Evolutionary conservation across 495 filamentous ascomycete genomes (phyloP).

Genomic region (Tricharina praecox): DNA sequence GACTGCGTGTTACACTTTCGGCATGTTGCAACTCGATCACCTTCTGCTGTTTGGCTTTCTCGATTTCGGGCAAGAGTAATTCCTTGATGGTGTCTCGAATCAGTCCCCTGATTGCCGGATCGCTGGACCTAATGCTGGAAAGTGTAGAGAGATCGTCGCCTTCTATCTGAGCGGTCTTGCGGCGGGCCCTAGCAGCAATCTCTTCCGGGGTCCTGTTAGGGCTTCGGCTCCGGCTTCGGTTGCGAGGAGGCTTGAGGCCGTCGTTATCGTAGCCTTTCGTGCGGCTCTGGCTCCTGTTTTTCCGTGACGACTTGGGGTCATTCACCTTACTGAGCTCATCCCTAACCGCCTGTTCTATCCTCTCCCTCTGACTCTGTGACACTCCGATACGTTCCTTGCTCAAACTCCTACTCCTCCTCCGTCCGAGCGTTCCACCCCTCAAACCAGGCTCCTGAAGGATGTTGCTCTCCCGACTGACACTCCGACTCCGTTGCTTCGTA

Average conservation of each 20-base stretch:
- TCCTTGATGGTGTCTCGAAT: slow-evolving; percentile 92
- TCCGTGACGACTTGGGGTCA: slow-evolving; percentile 28
- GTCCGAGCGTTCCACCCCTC: slow-evolving; percentile 19
- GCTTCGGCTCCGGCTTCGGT: slow-evolving; percentile 43
- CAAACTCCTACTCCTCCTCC: slow-evolving; percentile 49
- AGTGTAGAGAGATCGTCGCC: slow-evolving; percentile 7
- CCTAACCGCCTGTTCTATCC: slow-evolving; percentile 43
- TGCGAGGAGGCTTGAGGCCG: slow-evolving; percentile 18
- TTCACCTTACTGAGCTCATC: slow-evolving; percentile 28
- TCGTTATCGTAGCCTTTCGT: slow-evolving; percentile 31
- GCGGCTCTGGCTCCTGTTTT: slow-evolving; percentile 28
- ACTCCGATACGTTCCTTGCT: slow-evolving; percentile 49
- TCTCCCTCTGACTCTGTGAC: slow-evolving; percentile 52
- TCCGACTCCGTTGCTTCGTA: slow-evolving; percentile 21
- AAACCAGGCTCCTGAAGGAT: slow-evolving; percentile 27
- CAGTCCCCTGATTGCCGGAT: slow-evolving; percentile 83
- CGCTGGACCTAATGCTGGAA: slow-evolving; percentile 46
- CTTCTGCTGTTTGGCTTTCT: slow-evolving; percentile 71
- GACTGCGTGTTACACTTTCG: neutral
- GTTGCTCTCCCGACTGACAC: slow-evolving; percentile 34
- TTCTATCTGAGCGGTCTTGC: slow-evolving; percentile 20
- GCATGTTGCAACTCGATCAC: slow-evolving; percentile 27
- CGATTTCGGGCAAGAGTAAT: slow-evolving; percentile 79
- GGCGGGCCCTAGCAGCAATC: slow-evolving; percentile 17
- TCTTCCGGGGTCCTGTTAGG: slow-evolving; percentile 44